Evolutionary conservation across 768 basidiomycete genomes (phyloP), one percentile per base, ranked within the genome.

Genomic region (Podaxis pistillaris): DNA sequence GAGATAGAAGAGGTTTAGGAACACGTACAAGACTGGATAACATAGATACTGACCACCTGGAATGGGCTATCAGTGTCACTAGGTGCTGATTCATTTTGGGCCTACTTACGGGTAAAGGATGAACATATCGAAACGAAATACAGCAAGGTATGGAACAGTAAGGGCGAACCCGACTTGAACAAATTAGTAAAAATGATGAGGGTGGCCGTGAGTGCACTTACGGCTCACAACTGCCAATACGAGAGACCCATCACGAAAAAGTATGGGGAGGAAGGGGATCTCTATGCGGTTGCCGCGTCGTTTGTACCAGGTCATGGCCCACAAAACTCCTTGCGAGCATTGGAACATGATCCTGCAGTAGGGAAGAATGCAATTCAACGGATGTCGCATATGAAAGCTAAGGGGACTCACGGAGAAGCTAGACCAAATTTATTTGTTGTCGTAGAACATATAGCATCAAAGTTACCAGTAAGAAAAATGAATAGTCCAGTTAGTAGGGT

Each of bases 281-380:
- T 30, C 26, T 12, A 12, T 15, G 12, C 4, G 52, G 30, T 30
- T 15, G 30, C 30, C 15, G 5, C 52, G 52, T 15, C 30, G 15
- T 30, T 53, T 53, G 52, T 53, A 53, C 52, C 52, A 53, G 15
- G n/a, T 36, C 26, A 53, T 26, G n/a, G 17, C 52, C 52, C 52
- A 53, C 28, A 30, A 28, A 5, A 57, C 30, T 13, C 24, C 26
- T 26, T 57, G 56, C 11, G 24, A 46, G 26, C 13, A 41, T 17
- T 40, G 40, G 22, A 57, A 57, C 2, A 40, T 17, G 40, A 57
- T 44, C 2, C 56, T 57, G 26, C 11, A 11, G 13, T 58, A 63
- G 36, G 52, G 13, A 30, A 30, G 28, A 30, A 30, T 30, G 28
- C 28, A 30, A 30, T 30, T 30, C 28, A 30, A 30, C 28, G 28